Evolutionary conservation across 1,139 yeast genomes (phyloP), one percentile per base, ranked within the genome.

Genomic region (Saccharomyces pastorianus): DNA sequence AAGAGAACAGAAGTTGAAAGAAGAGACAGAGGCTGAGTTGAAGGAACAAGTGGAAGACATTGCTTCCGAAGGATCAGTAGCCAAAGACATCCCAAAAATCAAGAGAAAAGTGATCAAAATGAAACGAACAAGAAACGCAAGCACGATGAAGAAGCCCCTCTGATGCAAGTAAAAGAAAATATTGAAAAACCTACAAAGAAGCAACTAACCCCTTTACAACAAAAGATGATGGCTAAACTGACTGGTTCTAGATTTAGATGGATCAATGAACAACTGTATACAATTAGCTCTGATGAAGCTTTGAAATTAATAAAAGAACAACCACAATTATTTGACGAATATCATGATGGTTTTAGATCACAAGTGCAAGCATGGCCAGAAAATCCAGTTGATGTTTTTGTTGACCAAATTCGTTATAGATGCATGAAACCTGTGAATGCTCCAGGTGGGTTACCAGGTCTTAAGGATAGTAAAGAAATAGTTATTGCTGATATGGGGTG

Each of bases 311-410:
- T 95, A 52, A 73, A 80, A 57, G 82, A 85, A 25, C 96, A 91
- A 61, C 99, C 99, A 0, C 82, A 83, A 28, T 76, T 95, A 60
- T 93, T 91, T 70, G 95, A 89, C 60, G 98, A 91, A 66, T 93
- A 93, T 65, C 99, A 93, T 68, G 85, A 83, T 58, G 99, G 99
- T 0, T 93, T 95, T 76, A 78, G 96, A 63, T 85, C 90, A 5
- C 99, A 93, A 70, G 98, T 93, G 23, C 89, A 86, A 66, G 78
- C 90, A 34, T 93, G 99, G 99, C 99, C 99, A 0, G 96, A 91
- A 70, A 93, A 93, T 67, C 99, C 99, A 0, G 96, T 95, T 14
- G 85, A 90, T 69, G 85, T 86, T 1, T 88, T 90, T 72, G 93
- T 89, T 1, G 75, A 81, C 9, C 90, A 87, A 64, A 76, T 93